These are phyloP conservation scores for Puccinia coronata DNA, from an alignment of 1,284 basidiomycete genomes.

Conservation along the genomic window DNA sequence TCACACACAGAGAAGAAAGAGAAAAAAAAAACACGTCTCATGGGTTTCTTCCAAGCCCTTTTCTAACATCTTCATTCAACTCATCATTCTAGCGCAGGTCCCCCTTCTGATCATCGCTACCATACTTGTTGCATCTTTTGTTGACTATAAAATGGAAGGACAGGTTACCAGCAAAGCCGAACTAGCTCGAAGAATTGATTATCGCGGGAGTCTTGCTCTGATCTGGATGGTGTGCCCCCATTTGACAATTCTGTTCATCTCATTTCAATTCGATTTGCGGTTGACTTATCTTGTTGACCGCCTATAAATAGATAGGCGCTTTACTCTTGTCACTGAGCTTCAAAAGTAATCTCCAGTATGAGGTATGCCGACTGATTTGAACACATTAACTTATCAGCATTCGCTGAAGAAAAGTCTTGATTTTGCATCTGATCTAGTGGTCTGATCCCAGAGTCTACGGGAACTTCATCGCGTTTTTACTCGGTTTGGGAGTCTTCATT, in stretches of 20 bases:
- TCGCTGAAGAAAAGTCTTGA: not conserved
- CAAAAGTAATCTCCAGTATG: slow-evolving; percentile 39
- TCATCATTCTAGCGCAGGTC: slow-evolving; percentile 53
- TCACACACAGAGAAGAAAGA: too few relatives aligned
- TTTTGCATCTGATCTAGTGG: slow-evolving; percentile 22
- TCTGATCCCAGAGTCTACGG: slow-evolving; percentile 29
- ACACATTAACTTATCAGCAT: not conserved
- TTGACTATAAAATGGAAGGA: slow-evolving; percentile 43
- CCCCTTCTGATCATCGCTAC: slow-evolving; percentile 55
- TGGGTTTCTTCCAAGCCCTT: not conserved
- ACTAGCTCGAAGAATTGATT: slow-evolving; percentile 33
- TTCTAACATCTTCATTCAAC: slow-evolving; percentile 7
- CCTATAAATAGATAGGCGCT: not conserved
- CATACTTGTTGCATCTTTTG: slow-evolving; percentile 51
- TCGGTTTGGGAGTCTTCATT: slow-evolving; percentile 23
- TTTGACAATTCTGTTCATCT: too few relatives aligned
- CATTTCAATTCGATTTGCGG: not conserved
- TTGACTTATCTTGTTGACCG: not conserved
- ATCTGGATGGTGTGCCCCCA: slow-evolving; percentile 5
- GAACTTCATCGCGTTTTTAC: slow-evolving; percentile 2
- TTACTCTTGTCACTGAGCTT: slow-evolving; percentile 43
- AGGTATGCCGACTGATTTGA: not conserved
- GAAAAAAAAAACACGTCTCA: not conserved
- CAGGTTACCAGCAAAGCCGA: slow-evolving; percentile 24
- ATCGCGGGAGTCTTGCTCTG: slow-evolving; percentile 27